phyloP scores from a whole-genome alignment of 129 eudicot genomes.

The Saposhnikovia divaricata region DNA sequence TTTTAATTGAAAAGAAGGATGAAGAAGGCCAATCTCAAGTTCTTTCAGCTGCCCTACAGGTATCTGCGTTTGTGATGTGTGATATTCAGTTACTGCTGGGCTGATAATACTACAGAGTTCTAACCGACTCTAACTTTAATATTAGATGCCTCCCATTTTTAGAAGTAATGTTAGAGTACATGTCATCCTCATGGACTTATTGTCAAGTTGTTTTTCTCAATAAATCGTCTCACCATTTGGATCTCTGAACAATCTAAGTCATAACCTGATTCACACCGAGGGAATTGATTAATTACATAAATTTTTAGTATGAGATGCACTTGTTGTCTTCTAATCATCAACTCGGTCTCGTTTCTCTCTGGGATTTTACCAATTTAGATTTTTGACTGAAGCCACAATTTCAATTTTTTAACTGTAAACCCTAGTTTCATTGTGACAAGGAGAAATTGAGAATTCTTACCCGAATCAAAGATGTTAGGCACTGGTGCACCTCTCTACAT shows the following conservation, averaged over 20 bases:
- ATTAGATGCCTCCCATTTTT: not conserved
- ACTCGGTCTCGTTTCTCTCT: not conserved
- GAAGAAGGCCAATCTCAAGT: constrained; percentile 96
- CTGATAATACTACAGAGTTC: not conserved
- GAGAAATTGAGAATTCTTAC: not conserved
- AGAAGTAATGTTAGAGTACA: not conserved
- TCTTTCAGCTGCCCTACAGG: constrained; percentile 96
- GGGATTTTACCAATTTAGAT: not conserved
- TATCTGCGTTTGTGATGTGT: constrained; percentile 13
- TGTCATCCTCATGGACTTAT: not conserved
- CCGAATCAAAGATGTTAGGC: not conserved
- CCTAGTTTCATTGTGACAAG: not conserved
- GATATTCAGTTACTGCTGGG: not conserved
- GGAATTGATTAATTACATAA: not conserved
- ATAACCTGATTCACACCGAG: not conserved
- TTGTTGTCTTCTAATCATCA: not conserved
- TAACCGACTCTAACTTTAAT: not conserved
- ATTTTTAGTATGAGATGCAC: not conserved
- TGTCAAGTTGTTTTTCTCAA: not conserved
- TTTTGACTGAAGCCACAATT: not conserved
- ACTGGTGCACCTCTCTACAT: not conserved
- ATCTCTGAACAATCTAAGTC: not conserved
- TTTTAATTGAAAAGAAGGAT: constrained; percentile 83
- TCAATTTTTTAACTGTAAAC: not conserved
- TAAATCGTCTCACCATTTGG: not conserved